Evolutionary conservation across 192 early-diverging fungal genomes (phyloP).

Genomic region (Coemansia sp.): DNA sequence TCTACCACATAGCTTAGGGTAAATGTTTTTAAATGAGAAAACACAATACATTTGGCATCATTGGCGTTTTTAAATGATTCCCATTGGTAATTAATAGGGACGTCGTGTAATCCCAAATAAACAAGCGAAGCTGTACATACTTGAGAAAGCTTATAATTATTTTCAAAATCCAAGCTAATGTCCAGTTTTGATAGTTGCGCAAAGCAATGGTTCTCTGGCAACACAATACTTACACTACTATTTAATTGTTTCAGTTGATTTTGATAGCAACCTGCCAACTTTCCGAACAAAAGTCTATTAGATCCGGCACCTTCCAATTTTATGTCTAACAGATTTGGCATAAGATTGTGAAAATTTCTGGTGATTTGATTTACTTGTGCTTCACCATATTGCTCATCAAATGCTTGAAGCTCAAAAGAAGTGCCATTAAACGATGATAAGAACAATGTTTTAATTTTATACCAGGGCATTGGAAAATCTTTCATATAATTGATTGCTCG

Average conservation of each 20-base stretch:
- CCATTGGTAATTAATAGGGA: conserved; percentile 4
- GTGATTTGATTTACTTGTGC: not conserved
- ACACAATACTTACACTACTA: not conserved
- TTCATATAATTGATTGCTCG: not conserved
- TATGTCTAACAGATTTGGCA: not conserved
- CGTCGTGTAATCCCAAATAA: not conserved
- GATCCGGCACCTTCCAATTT: conserved; percentile 1
- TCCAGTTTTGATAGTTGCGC: not conserved
- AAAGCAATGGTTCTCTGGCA: not conserved
- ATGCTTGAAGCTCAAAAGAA: not conserved
- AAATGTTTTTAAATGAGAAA: not conserved
- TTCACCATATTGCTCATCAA: not conserved
- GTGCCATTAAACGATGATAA: not conserved
- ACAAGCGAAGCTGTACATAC: conserved; percentile 1
- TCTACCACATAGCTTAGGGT: not conserved
- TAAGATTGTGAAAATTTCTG: not conserved
- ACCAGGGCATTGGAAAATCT: not conserved
- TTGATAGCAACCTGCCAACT: not conserved
- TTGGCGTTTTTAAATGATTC: not conserved
- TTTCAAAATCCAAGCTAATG: not conserved
- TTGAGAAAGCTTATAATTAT: not conserved
- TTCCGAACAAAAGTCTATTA: not conserved
- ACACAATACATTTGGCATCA: not conserved
- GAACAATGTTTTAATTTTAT: not conserved
- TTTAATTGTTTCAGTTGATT: not conserved